A percentile compares a stretch with the other conserved stretches of the same genome.
These are phyloP conservation scores for Tricladium varicosporioides DNA, from an alignment of 2,329 filamentous ascomycete genomes.

Conservation along the genomic window DNA sequence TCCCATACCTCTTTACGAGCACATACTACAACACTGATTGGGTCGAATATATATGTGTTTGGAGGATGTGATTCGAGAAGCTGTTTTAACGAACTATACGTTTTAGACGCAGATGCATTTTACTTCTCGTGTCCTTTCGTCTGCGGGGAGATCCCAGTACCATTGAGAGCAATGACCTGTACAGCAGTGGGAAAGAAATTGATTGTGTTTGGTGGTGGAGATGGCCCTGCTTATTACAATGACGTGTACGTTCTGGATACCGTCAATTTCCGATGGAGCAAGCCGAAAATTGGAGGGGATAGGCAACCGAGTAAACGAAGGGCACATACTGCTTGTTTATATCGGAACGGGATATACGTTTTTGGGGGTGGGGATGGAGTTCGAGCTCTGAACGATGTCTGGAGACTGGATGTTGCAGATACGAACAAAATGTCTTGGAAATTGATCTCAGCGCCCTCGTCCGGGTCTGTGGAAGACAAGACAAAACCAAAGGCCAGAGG, in stretches of 20 bases:
- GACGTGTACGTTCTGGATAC: constrained; percentile 72
- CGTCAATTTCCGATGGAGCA: constrained; percentile 65
- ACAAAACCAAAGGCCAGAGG: constrained; percentile 60
- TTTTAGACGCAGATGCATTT: constrained; percentile 68
- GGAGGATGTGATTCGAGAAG: constrained; percentile 65
- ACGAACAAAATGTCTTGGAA: constrained; percentile 67
- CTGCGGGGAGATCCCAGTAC: constrained; percentile 61
- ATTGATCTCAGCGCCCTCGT: constrained; percentile 48
- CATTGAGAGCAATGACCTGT: constrained; percentile 69
- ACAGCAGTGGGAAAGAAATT: constrained; percentile 70
- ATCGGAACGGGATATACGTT: constrained; percentile 70
- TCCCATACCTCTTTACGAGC: constrained; percentile 61
- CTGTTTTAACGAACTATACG: constrained; percentile 69
- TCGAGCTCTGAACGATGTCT: constrained; percentile 69
- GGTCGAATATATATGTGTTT: constrained; percentile 66
- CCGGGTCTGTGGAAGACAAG: constrained; percentile 44
- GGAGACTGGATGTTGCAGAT: constrained; percentile 68
- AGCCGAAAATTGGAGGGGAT: constrained; percentile 57
- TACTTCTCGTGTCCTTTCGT: constrained; percentile 67
- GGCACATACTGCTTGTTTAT: constrained; percentile 69
- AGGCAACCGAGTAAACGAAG: constrained; percentile 58
- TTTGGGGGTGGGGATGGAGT: constrained; percentile 70
- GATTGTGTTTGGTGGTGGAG: constrained; percentile 67
- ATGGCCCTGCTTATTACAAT: constrained; percentile 70
- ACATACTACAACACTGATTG: constrained; percentile 65